Conservation (phyloP, 176 grass and related monocot species). For the Oryza officinalis region DNA sequence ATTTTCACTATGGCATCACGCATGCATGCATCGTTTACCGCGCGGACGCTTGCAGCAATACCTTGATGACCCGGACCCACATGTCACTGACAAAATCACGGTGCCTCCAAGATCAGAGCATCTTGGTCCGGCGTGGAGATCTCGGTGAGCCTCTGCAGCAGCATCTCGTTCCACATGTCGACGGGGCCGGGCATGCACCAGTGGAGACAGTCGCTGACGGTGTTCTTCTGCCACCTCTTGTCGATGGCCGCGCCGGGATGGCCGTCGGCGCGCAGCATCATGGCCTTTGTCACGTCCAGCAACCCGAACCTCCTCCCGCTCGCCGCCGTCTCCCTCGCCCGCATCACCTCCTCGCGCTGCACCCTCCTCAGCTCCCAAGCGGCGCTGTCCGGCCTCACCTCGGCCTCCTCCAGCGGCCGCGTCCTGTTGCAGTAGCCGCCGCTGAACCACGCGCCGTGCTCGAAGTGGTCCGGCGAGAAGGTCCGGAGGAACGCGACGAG, state of each 20-base stretch:
- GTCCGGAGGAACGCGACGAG: constrained; percentile 54
- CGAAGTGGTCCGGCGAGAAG: constrained; percentile 63
- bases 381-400: constrained; percentile 10
- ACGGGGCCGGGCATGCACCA: constrained; percentile 78
- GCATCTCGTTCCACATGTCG: constrained; percentile 79
- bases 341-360: constrained; percentile 60
- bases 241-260: constrained; percentile 65
- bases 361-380: constrained; percentile 55
- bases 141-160: constrained; percentile 30
- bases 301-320: constrained; percentile 41
- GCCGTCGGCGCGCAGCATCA: constrained; percentile 88
- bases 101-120: too few species aligned
- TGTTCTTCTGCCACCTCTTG: constrained; percentile 52
- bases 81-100: too few species aligned
- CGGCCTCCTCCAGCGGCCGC: constrained; percentile 44
- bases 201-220: constrained; percentile 72
- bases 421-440: constrained; percentile 65
- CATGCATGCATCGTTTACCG: background rate
- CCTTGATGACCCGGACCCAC: too few species aligned
- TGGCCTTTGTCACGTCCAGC: constrained; percentile 82
- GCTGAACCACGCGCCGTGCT: constrained; percentile 64
- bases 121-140: constrained; percentile 1
- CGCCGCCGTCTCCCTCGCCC: constrained; percentile 6
- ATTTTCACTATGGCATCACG: background rate
- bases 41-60: too few species aligned